These are phyloP conservation scores for Arachnomyces sp. DNA, from an alignment of 2,329 filamentous ascomycete genomes.

Conservation along the genomic window DNA sequence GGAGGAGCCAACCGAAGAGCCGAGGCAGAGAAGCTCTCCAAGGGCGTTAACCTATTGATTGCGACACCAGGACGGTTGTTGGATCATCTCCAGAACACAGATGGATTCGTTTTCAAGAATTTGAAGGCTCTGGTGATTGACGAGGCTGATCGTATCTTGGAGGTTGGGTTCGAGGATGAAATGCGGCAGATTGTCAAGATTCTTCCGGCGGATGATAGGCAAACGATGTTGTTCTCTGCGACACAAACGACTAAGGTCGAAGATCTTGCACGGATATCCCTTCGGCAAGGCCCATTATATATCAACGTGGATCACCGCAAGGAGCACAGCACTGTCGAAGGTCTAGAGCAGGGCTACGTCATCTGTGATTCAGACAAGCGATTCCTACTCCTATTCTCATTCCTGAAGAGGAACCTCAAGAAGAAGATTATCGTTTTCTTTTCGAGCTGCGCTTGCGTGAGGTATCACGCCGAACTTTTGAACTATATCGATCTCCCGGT, in stretches of 20 bases:
- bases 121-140: slow-evolving; percentile 88
- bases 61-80: slow-evolving; percentile 88
- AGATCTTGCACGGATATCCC: slow-evolving; percentile 87
- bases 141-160: slow-evolving; percentile 91
- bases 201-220: slow-evolving; percentile 73
- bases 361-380: slow-evolving; percentile 89
- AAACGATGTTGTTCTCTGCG: slow-evolving; percentile 97
- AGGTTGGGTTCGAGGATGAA: slow-evolving; percentile 97
- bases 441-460: slow-evolving; percentile 84
- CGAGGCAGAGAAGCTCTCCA: slow-evolving; percentile 86
- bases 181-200: slow-evolving; percentile 97
- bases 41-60: slow-evolving; percentile 91
- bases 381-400: slow-evolving; percentile 88
- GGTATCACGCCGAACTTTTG: slow-evolving; percentile 89
- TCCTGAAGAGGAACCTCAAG: slow-evolving; percentile 83
- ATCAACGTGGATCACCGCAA: slow-evolving; percentile 93
- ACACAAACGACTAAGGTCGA: slow-evolving; percentile 99
- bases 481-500: slow-evolving; percentile 96
- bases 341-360: slow-evolving; percentile 92
- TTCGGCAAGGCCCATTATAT: slow-evolving; percentile 84
- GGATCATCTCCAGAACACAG: slow-evolving; percentile 89
- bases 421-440: slow-evolving; percentile 99
- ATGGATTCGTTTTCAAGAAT: slow-evolving; percentile 86
- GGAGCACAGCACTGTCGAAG: slow-evolving; percentile 85
- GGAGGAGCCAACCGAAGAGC: slow-evolving; percentile 85